A percentile compares a stretch with the other conserved stretches of the same genome.
phyloP scores from a whole-genome alignment of 2,329 filamentous ascomycete genomes.

The Ceratocystis albifundus region DNA sequence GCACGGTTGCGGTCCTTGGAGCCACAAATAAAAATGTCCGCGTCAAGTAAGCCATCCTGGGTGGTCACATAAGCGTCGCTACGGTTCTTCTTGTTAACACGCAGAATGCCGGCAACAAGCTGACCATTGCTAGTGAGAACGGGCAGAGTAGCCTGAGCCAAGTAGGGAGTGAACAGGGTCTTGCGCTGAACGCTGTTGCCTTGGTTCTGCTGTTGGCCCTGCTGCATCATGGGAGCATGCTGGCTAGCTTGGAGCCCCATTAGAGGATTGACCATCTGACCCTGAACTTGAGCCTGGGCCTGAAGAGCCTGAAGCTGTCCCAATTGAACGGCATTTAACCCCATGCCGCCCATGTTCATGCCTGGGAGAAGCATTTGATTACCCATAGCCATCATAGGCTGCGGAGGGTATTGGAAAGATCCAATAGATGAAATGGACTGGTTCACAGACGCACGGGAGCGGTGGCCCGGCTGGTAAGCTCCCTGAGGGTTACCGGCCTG shows the following conservation, averaged over 20 bases:
- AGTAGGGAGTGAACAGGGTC: slow-evolving; percentile 94
- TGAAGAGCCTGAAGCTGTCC: slow-evolving; percentile 87
- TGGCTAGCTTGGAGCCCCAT: slow-evolving; percentile 43
- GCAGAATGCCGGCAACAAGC: slow-evolving; percentile 88
- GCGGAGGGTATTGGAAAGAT: slow-evolving; percentile 76
- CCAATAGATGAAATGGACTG: slow-evolving; percentile 68
- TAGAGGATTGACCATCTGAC: slow-evolving; percentile 60
- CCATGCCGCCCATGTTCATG: slow-evolving; percentile 59
- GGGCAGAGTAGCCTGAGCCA: slow-evolving; percentile 86
- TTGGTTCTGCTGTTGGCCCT: slow-evolving; percentile 49
- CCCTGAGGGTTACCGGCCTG: slow-evolving; percentile 28
- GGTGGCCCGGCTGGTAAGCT: slow-evolving; percentile 89
- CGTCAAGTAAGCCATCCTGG: slow-evolving; percentile 73
- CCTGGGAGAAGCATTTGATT: slow-evolving; percentile 79
- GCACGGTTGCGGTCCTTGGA: slow-evolving; percentile 98
- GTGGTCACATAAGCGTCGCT: slow-evolving; percentile 97
- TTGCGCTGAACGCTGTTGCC: slow-evolving; percentile 86
- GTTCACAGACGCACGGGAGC: slow-evolving; percentile 70
- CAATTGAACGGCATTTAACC: slow-evolving; percentile 77
- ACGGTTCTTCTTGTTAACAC: slow-evolving; percentile 99
- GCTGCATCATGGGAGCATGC: slow-evolving; percentile 40
- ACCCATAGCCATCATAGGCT: slow-evolving; percentile 78
- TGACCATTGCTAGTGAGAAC: slow-evolving; percentile 84
- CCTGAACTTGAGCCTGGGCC: slow-evolving; percentile 57
- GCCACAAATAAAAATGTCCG: slow-evolving; percentile 98